Percentiles rank a stretch among this genome's conserved stretches.
These are phyloP conservation scores for Alternaria brassicicola DNA, from an alignment of 2,329 filamentous ascomycete genomes.

Conservation along the genomic window DNA sequence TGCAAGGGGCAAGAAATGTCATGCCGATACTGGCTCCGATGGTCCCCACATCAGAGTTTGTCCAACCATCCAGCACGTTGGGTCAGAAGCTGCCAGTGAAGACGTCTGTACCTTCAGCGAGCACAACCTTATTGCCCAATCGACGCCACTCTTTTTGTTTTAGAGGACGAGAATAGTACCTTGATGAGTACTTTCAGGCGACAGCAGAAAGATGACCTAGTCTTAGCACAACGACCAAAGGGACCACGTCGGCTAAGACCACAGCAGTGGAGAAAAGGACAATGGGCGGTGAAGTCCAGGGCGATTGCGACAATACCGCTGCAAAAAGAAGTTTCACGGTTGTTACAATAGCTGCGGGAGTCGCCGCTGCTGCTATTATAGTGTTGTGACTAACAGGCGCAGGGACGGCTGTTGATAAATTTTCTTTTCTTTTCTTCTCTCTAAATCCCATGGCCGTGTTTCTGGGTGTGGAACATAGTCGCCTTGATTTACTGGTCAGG, in stretches of 20 bases:
- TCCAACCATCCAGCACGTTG: background rate
- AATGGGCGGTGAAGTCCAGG: background rate
- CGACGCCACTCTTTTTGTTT: background rate
- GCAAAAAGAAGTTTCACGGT: background rate
- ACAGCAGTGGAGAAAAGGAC: background rate
- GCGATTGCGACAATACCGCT: background rate
- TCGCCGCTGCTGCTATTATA: background rate
- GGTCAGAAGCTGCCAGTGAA: background rate
- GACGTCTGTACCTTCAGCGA: background rate
- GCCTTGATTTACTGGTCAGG: background rate
- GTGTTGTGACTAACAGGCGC: background rate
- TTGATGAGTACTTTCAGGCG: background rate
- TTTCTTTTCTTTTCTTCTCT: background rate
- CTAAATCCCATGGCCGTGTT: background rate
- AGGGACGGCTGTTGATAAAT: background rate
- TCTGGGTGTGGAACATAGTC: background rate
- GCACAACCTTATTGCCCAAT: background rate
- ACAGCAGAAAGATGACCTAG: background rate
- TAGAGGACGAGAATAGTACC: background rate
- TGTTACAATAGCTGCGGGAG: background rate
- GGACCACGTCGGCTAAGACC: background rate
- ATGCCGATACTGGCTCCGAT: background rate
- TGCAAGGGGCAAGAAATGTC: background rate
- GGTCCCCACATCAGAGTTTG: background rate
- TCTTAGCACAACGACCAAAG: background rate